Evolutionary conservation across 768 basidiomycete genomes (phyloP), one percentile per base, ranked within the genome.

Genomic region (Boletus rubescentipes): DNA sequence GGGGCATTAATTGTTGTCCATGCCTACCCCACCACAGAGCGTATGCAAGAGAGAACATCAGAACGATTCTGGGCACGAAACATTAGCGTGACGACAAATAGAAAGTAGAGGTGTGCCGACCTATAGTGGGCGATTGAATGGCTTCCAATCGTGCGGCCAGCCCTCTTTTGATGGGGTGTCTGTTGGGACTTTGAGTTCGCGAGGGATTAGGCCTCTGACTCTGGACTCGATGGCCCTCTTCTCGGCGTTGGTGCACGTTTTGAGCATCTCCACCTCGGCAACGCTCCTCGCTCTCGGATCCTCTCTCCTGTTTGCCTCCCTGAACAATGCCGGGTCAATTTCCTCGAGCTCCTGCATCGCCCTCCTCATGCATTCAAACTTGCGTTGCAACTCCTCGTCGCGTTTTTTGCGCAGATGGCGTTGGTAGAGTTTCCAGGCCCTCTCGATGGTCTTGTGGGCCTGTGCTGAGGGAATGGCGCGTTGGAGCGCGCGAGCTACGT

Each of bases 401-500:
- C 89, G 79, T 57, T 78, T 75, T 64, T 87, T 83, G 38, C 94
- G 83, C 36, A 85, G 55, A 64, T 90, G 86, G 30, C 94, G 81
- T 59, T 82, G 79, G 72, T 92, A 85, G 11, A 98, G 79, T 47
- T 86, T 75, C 89, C 90, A 98, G 4, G 94, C 94, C 31, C 94
- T 84, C 59, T 92, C 87, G 49, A 97, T 93, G 2, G 93, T 97
- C 58, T 93, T 82, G 73, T 97, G 92, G 0, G 91, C 93, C 69
- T 96, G 93, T 5, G 79, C 81, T 4, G 91, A 91, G 12, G 92
- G 91, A 47, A 97, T 87, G n/a, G 91, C 91, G 49, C 79, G 80
- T 60, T 89, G 85, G 15, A 98, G 74, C 9, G 91, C 86, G 45
- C 77, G 81, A 34, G 80, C 82, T 29, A 92, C 87, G 68, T 93